Evolutionary conservation across 2,329 filamentous ascomycete genomes (phyloP), one percentile per base, ranked within the genome.

Genomic region (Pestalotiopsis sp.): DNA sequence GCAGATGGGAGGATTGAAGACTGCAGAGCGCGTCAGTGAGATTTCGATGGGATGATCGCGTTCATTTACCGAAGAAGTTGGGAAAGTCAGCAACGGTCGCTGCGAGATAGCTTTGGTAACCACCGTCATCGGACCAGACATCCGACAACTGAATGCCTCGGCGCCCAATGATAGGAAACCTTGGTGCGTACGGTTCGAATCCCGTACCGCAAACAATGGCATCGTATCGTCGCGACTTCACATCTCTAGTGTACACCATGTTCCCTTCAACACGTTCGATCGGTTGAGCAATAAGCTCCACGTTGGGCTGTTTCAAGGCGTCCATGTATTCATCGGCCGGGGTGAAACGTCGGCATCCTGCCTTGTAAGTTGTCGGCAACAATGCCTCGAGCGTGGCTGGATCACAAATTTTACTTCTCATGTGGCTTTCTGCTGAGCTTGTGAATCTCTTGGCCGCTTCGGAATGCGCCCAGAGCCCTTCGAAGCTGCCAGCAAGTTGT

Each of bases 271-370:
- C 23, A n/a, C 25, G n/a, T 3, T 45, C 36, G 2, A 67, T 17
- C 23, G n/a, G 56, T 3, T 52, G 13, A 38, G 39, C 11, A 31
- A 67, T 59, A 25, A 59, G 27, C 13, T 58, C 17, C n/a, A 60
- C 56, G 38, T 60, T 38, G 7, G 14, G 14, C 56, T 57, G 49
- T 5, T 67, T 39, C 20, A 67, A 23, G 7, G 61, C 61, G n/a
- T 49, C 61, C 61, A 64, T n/a, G 65, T 59, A 67, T 12, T 38
- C 17, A 36, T 67, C 65, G 5, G 65, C 65, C 13, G 56, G 65
- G 9, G 65, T 67, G 31, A 60, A 41, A 23, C 65, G 65, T 14
- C 56, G 56, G 17, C 65, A 67, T 1, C 65, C 65, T 38, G 56
- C 65, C 31, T 57, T 41, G 56, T 41, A 67, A 2, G 31, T n/a